Conservation (phyloP, 345 rosid genomes). For the Sisymbrium irio region DNA sequence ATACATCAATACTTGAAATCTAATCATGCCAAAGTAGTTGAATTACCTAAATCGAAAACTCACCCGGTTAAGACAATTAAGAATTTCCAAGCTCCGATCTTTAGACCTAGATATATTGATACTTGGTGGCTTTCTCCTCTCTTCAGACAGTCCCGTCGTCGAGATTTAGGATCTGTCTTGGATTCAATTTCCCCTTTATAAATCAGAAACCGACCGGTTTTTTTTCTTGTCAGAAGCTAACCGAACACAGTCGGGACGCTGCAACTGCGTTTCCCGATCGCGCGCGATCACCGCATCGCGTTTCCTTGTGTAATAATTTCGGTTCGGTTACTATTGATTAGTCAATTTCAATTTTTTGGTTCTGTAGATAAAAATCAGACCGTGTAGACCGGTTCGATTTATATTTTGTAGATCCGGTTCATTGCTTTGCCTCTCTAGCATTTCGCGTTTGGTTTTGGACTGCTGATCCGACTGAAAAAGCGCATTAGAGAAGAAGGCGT, state of each 20-base stretch:
- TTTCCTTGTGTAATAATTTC: no score
- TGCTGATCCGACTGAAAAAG: no score
- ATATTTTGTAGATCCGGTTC: not conserved
- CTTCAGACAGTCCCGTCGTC: not conserved
- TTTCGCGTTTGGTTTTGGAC: not conserved
- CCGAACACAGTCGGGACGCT: conserved; percentile 1
- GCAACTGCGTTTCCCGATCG: not conserved
- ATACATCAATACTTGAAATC: not conserved
- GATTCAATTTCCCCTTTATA: not conserved
- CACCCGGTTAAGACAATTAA: conserved; percentile 8
- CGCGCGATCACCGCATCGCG: no score
- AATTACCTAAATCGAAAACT: conserved; percentile 7
- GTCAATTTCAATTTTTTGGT: not conserved
- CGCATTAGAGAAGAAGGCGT: no score
- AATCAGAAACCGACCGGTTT: conserved; percentile 8
- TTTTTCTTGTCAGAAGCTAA: not conserved
- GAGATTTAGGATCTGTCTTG: conserved; percentile 24
- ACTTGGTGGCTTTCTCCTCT: conserved; percentile 9
- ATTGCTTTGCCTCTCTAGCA: not conserved
- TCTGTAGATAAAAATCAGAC: not conserved
- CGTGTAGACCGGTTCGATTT: not conserved
- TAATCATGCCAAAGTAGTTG: not conserved
- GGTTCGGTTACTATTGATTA: not conserved
- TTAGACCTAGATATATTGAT: not conserved
- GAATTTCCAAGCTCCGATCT: conserved; percentile 16